Conservation (phyloP, 331 rosid genomes). For the Pyrus hybrid region DNA sequence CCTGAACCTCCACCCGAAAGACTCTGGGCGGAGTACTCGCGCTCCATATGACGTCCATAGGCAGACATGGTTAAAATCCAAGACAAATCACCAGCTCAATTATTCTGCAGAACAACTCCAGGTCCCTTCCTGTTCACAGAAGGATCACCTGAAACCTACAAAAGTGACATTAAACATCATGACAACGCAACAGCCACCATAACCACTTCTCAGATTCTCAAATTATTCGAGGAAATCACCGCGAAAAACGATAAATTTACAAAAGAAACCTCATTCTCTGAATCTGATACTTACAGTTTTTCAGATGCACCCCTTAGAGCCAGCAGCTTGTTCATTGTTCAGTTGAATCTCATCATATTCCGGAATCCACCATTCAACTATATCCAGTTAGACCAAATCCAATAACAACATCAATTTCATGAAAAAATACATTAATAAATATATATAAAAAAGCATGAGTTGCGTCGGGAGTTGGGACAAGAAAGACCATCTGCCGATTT, state of each 20-base stretch:
- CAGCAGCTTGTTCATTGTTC: neutral
- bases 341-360: neutral
- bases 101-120: constrained; percentile 3
- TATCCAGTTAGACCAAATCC: neutral
- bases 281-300: neutral
- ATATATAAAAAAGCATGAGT: neutral
- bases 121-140: constrained; percentile 21
- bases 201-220: neutral
- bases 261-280: neutral
- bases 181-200: neutral
- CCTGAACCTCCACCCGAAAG: constrained; percentile 45
- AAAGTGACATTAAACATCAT: neutral
- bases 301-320: neutral
- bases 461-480: neutral
- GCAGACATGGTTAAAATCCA: constrained; percentile 46
- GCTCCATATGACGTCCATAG: constrained; percentile 59
- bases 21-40: constrained; percentile 39
- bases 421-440: neutral
- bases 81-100: constrained; percentile 16
- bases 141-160: constrained; percentile 28
- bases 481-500: neutral
- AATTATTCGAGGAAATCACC: neutral
- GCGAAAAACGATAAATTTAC: neutral
- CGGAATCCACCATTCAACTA: neutral
- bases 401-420: neutral